These are phyloP conservation scores for Gardenia jasminoides DNA, from an alignment of 257 asterid genomes.

Conservation along the genomic window DNA sequence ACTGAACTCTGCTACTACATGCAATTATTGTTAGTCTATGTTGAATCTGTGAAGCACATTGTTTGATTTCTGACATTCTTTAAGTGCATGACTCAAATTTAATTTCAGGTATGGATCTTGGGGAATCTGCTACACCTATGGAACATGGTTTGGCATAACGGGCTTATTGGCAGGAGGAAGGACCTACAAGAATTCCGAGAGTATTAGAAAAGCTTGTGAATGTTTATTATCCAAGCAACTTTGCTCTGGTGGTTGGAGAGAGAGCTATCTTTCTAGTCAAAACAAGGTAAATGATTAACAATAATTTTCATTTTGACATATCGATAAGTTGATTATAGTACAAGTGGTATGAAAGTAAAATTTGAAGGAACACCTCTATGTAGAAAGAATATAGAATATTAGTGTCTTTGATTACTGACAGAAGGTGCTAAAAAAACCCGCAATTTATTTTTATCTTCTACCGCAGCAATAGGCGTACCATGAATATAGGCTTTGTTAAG, in stretches of 20 bases:
- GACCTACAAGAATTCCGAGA: slow-evolving; percentile 39
- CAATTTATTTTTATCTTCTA: no score
- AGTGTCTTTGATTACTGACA: no score
- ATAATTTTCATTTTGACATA: background rate
- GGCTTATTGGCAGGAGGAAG: slow-evolving; percentile 55
- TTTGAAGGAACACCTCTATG: no score
- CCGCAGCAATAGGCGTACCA: no score
- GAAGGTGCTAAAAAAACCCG: no score
- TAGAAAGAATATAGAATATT: no score
- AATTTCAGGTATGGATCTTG: slow-evolving; percentile 65
- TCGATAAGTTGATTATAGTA: background rate
- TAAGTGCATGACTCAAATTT: background rate
- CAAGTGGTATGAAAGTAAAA: background rate
- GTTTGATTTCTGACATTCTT: background rate
- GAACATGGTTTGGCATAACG: slow-evolving; percentile 68
- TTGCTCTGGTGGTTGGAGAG: slow-evolving; percentile 79
- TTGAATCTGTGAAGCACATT: no score
- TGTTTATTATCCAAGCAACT: slow-evolving; percentile 68
- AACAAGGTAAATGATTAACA: slow-evolving; percentile 35
- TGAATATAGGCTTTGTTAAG: no score
- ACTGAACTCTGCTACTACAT: background rate
- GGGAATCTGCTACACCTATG: slow-evolving; percentile 81
- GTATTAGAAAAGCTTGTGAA: slow-evolving; percentile 58
- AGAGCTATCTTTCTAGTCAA: slow-evolving; percentile 68
- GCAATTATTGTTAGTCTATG: background rate